These are phyloP conservation scores for Cytidiella melzeri DNA, from an alignment of 768 basidiomycete species.

Conservation along the genomic window DNA sequence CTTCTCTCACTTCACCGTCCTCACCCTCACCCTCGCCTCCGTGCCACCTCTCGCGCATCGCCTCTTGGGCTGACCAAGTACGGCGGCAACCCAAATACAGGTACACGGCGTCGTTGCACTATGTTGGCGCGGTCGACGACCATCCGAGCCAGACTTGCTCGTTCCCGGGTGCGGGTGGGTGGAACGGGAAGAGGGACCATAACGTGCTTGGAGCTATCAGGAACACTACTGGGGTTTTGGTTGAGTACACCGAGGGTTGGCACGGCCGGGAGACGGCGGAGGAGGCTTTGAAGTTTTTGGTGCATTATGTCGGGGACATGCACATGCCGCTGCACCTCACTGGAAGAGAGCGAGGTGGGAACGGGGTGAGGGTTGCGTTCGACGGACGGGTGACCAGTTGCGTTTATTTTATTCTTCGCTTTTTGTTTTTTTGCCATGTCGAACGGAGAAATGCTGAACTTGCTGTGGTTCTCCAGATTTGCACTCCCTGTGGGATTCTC, in stretches of 20 bases:
- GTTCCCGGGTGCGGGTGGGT: conserved; percentile 74
- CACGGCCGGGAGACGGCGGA: conserved; percentile 37
- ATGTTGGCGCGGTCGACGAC: conserved; percentile 69
- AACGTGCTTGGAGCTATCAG: conserved; percentile 78
- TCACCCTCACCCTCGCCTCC: conserved; percentile 34
- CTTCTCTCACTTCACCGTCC: conserved; percentile 20
- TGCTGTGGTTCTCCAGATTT: conserved; percentile 42
- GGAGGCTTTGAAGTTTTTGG: conserved; percentile 86
- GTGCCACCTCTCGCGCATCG: conserved; percentile 79
- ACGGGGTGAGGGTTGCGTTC: conserved; percentile 69
- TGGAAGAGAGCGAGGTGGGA: conserved; percentile 84
- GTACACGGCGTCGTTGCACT: conserved; percentile 74
- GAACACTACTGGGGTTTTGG: conserved; percentile 66
- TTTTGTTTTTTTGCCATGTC: conserved; percentile 10
- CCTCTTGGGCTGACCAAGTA: conserved; percentile 83
- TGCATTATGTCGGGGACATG: conserved; percentile 91
- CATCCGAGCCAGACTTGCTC: conserved; percentile 69
- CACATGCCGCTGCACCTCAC: conserved; percentile 93
- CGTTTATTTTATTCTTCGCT: conserved; percentile 23
- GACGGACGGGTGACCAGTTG: conserved; percentile 68
- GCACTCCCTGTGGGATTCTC: conserved; percentile 83
- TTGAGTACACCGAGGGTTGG: conserved; percentile 35
- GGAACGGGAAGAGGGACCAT: conserved; percentile 46
- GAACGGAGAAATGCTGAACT: background rate
- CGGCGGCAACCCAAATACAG: conserved; percentile 42